A percentile compares a stretch with the other conserved stretches of the same genome.
These are phyloP conservation scores for Aspergillus fijiensis DNA, from an alignment of 2,329 filamentous ascomycete genomes.

Conservation along the genomic window DNA sequence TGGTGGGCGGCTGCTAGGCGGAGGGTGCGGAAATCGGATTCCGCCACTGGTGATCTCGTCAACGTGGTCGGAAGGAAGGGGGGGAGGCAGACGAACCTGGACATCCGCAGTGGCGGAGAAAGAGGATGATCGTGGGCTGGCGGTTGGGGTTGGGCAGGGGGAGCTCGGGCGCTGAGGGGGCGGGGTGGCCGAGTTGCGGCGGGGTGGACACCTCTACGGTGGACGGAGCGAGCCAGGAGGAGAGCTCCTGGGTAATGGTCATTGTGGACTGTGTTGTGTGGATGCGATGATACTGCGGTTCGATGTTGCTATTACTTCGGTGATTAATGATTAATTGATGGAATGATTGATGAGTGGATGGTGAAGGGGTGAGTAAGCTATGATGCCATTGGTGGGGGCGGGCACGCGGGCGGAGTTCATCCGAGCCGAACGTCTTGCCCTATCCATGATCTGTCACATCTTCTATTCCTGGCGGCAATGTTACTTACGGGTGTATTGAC, in stretches of 20 bases:
- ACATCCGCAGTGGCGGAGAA: constrained; percentile 10
- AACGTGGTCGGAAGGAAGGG: not conserved
- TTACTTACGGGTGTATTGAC: no score
- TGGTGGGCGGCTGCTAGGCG: not conserved
- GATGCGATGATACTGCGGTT: no score
- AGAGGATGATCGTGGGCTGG: not conserved
- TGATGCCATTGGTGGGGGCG: no score
- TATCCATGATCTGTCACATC: no score
- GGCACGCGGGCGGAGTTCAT: no score
- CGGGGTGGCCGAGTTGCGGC: not conserved
- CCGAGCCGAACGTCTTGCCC: no score
- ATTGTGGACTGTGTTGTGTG: not conserved
- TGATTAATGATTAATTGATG: no score
- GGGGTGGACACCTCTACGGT: not conserved
- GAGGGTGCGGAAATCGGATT: constrained; percentile 1
- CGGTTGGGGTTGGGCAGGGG: not conserved
- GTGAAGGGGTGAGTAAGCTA: no score
- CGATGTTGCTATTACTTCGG: no score
- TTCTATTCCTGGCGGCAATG: no score
- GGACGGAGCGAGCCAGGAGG: constrained; percentile 1
- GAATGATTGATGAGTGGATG: no score
- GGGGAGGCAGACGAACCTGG: not conserved
- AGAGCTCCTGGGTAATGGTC: not conserved
- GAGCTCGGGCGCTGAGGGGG: not conserved
- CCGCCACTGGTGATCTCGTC: not conserved